Evolutionary conservation across 495 filamentous ascomycete genomes (phyloP).

Genomic region (Amniculicola lignicola): DNA sequence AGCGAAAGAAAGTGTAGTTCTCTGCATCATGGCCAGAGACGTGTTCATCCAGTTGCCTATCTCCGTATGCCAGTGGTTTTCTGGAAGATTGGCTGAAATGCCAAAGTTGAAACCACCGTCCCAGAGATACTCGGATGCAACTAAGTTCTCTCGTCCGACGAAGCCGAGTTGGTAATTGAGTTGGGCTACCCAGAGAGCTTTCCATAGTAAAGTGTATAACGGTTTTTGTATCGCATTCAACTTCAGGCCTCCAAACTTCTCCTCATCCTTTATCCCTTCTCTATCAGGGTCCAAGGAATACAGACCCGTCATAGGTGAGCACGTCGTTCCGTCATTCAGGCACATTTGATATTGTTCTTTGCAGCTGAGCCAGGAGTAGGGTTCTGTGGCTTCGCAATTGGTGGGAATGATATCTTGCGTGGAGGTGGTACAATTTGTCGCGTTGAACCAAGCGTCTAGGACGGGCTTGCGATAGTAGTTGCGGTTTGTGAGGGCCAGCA

Average conservation of each 20-base stretch:
- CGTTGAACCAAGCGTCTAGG: constrained; percentile 5
- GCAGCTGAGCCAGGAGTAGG: constrained; percentile 16
- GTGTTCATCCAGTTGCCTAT: constrained; percentile 23
- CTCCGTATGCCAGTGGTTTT: constrained; percentile 23
- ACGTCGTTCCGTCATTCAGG: not conserved
- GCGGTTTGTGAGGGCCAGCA: constrained; percentile 8
- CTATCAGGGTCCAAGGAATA: not conserved
- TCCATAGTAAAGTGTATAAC: constrained; percentile 12
- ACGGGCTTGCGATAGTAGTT: constrained; percentile 2
- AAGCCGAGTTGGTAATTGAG: constrained; percentile 12
- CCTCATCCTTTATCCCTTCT: not conserved
- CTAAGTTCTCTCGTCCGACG: constrained; percentile 2
- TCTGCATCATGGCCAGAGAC: constrained; percentile 15
- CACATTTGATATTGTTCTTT: constrained; percentile 25
- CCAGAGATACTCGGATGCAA: constrained; percentile 26
- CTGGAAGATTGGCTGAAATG: constrained; percentile 1
- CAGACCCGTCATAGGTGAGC: constrained; percentile 11
- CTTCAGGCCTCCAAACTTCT: not conserved
- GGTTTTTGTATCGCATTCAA: constrained; percentile 12
- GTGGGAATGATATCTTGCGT: not conserved
- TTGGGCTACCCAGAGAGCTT: not conserved
- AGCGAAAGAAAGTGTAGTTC: not conserved
- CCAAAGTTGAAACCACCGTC: not conserved
- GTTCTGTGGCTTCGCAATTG: not conserved
- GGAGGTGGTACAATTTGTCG: not conserved